phyloP scores from a whole-genome alignment of 2,329 filamentous ascomycete genomes.

The Massarina eburnea region DNA sequence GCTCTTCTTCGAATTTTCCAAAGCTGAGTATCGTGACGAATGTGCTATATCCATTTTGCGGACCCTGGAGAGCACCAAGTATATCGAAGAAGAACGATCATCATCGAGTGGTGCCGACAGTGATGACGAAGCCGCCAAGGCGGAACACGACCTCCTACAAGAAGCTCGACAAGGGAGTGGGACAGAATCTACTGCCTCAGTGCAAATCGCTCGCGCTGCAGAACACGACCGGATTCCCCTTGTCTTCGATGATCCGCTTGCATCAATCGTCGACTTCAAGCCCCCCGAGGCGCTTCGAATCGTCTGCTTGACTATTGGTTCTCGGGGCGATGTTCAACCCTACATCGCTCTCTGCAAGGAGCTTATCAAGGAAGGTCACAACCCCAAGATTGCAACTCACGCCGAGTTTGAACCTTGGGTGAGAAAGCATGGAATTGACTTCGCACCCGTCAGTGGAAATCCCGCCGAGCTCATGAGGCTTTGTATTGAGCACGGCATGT shows the following conservation, averaged over 20 bases:
- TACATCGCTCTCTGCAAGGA: conserved; percentile 97
- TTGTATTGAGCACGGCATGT: conserved; percentile 96
- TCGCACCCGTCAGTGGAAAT: conserved; percentile 84
- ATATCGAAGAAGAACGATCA: conserved; percentile 68
- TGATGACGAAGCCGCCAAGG: conserved; percentile 72
- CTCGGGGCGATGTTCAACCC: conserved; percentile 92
- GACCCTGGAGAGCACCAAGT: conserved; percentile 71
- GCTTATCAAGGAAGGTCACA: conserved; percentile 83
- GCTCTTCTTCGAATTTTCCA: conserved; percentile 90
- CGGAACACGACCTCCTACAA: conserved; percentile 78
- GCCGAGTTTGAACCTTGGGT: conserved; percentile 88
- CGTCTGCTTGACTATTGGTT: conserved; percentile 94
- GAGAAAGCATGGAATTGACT: conserved; percentile 89
- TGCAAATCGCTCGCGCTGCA: conserved; percentile 31
- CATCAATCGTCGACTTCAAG: conserved; percentile 89
- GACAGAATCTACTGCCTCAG: conserved; percentile 17
- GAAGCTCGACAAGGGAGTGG: conserved; percentile 62
- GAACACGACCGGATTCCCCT: conserved; percentile 68
- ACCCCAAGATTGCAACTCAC: conserved; percentile 86
- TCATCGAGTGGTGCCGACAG: conserved; percentile 69
- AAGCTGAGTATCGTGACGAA: conserved; percentile 79
- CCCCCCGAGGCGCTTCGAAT: conserved; percentile 76
- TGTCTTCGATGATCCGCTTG: conserved; percentile 83
- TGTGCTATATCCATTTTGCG: conserved; percentile 81
- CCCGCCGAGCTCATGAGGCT: conserved; percentile 93